A percentile compares a stretch with the other conserved stretches of the same genome.
Conservation (phyloP, 2,329 filamentous ascomycete genomes). For the Byssoonygena ceratinophila region DNA sequence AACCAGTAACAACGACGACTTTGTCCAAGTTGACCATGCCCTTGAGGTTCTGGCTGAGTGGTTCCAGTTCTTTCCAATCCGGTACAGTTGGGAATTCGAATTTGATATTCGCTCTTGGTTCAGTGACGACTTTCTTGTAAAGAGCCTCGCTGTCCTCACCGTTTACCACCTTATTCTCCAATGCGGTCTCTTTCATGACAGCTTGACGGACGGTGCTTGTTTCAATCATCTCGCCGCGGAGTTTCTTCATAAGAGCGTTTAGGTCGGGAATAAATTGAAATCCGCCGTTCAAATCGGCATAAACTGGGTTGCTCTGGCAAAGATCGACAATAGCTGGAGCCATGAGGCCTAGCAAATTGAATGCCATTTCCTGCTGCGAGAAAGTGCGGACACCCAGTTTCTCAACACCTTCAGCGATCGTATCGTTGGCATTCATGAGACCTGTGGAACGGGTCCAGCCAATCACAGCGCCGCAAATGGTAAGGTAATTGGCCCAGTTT, state of each 20-base stretch:
- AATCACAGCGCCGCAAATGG: constrained; percentile 95
- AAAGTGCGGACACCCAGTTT: constrained; percentile 95
- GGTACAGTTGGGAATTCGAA: constrained; percentile 87
- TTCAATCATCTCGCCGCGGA: constrained; percentile 90
- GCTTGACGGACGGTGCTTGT: constrained; percentile 87
- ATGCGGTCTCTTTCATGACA: constrained; percentile 87
- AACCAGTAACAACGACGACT: constrained; percentile 94
- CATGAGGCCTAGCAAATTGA: constrained; percentile 95
- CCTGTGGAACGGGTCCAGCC: constrained; percentile 98
- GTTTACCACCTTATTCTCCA: constrained; percentile 96
- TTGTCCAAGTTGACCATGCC: constrained; percentile 98
- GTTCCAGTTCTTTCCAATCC: constrained; percentile 80
- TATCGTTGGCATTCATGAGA: constrained; percentile 95
- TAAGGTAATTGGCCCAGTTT: constrained; percentile 94
- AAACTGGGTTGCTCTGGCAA: constrained; percentile 90
- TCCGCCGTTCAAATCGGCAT: constrained; percentile 93
- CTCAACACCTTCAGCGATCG: constrained; percentile 94
- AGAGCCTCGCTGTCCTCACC: constrained; percentile 83
- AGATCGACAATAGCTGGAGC: constrained; percentile 85
- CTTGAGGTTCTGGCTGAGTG: constrained; percentile 77
- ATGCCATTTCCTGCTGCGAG: constrained; percentile 98
- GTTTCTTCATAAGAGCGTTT: constrained; percentile 84
- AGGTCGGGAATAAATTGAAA: constrained; percentile 95
- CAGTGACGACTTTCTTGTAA: constrained; percentile 87
- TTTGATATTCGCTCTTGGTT: constrained; percentile 95